Evolutionary conservation across 179 eudicot species (phyloP).

Genomic region (Beta lomatogona): DNA sequence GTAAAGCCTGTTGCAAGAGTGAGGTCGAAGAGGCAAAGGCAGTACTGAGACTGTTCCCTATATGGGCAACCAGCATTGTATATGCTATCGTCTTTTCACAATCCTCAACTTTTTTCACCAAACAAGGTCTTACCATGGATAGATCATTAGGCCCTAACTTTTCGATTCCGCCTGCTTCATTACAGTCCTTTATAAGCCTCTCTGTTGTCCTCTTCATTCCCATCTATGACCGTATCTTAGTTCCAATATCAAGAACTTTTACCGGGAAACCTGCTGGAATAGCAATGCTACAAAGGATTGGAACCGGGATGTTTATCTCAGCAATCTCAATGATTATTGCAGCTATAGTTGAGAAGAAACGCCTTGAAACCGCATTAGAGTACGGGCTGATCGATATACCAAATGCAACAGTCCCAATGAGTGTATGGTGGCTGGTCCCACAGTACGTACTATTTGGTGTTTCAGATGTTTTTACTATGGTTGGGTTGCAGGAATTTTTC

Average conservation of each 20-base stretch:
- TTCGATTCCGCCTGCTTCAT: slow-evolving; percentile 59
- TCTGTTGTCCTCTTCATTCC: slow-evolving; percentile 55
- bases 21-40: slow-evolving; percentile 70
- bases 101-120: slow-evolving; percentile 64
- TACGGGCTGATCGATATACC: slow-evolving; percentile 56
- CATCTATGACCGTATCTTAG: slow-evolving; percentile 60
- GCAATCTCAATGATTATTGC: slow-evolving; percentile 55
- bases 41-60: slow-evolving; percentile 57
- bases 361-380: slow-evolving; percentile 48
- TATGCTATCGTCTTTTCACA: slow-evolving; percentile 66
- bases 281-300: slow-evolving; percentile 66
- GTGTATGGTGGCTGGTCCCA: slow-evolving; percentile 70
- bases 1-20: slow-evolving; percentile 38
- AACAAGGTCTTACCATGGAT: slow-evolving; percentile 73
- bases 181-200: slow-evolving; percentile 51
- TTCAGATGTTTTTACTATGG: slow-evolving; percentile 66
- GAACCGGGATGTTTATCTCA: slow-evolving; percentile 53
- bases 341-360: slow-evolving; percentile 54
- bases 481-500: slow-evolving; percentile 77
- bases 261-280: slow-evolving; percentile 64
- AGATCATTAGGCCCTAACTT: slow-evolving; percentile 52
- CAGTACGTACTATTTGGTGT: slow-evolving; percentile 62
- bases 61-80: slow-evolving; percentile 58
- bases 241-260: slow-evolving; percentile 48
- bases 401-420: slow-evolving; percentile 54